Conservation (phyloP, 371 early-diverging fungal genomes). For the Mortierella sp. region DNA sequence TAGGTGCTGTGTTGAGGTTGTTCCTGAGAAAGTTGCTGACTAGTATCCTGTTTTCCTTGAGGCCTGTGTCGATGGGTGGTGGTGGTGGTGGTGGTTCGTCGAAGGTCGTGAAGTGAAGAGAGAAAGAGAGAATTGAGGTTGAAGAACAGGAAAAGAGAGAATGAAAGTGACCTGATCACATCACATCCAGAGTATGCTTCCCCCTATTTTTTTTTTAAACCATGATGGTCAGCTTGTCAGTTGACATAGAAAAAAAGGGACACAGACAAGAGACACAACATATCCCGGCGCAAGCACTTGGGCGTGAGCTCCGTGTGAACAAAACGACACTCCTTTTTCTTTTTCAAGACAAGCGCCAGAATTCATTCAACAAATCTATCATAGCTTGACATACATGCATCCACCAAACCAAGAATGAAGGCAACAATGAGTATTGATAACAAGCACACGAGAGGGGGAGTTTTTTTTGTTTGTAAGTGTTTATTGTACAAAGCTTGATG, state of each 20-base stretch:
- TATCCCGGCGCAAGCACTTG: not conserved
- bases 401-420: not conserved
- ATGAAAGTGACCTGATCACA: conserved; percentile 2
- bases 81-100: not conserved
- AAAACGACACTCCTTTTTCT: not conserved
- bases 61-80: not conserved
- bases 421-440: not conserved
- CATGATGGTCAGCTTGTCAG: not conserved
- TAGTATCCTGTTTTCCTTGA: not conserved
- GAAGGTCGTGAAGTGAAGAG: not conserved
- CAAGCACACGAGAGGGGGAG: not conserved
- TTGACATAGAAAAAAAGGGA: not conserved
- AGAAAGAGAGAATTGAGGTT: not conserved
- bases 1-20: not conserved
- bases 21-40: not conserved
- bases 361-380: not conserved
- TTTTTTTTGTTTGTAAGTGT: not conserved
- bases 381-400: no score
- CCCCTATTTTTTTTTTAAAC: not conserved
- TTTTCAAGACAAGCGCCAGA: not conserved
- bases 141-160: not conserved
- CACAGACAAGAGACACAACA: not conserved
- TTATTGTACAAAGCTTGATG: conserved; percentile 21
- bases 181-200: not conserved
- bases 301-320: not conserved